Base-by-base conservation (phyloP, 108 stramenopile species). In the Fragilaria radians region DNA sequence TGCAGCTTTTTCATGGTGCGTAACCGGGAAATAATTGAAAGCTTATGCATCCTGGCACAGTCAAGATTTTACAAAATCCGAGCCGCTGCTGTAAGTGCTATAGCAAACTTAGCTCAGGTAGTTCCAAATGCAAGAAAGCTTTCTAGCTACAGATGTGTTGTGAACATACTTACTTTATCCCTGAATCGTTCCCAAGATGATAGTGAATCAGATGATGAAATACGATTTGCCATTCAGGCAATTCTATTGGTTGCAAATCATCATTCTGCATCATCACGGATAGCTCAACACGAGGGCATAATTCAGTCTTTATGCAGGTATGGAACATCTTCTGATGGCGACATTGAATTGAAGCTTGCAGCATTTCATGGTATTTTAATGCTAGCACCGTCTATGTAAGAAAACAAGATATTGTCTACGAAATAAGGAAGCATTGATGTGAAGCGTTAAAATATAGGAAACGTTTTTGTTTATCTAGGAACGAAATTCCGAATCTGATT, bases 391-490 rank as follows among this genome's bases (percentile, higher is more conserved):
- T 62, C 14, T 32, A 19, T 27, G 21, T 61, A 33, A 49, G 14
- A 4, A 28, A n/a, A 23, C 33, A 22, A 48, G 29, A 49, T 21
- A 28, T 61, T 25, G 57, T 18, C 4, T 91, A 76, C 60, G 32
- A 48, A 42, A 48, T 22, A 48, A 3, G 47, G 47, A n/a, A n/a
- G n/a, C n/a, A n/a, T n/a, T n/a, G n/a, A n/a, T n/a, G n/a, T n/a
- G n/a, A n/a, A n/a, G n/a, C n/a, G n/a, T n/a, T n/a, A n/a, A n/a
- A n/a, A n/a, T n/a, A n/a, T n/a, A n/a, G n/a, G n/a, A n/a, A n/a
- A n/a, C n/a, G n/a, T n/a, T n/a, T n/a, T n/a, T n/a, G n/a, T n/a
- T n/a, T n/a, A n/a, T n/a, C n/a, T n/a, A n/a, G n/a, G n/a, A n/a
- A n/a, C n/a, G n/a, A n/a, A n/a, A n/a, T n/a, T n/a, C n/a, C n/a